phyloP scores from a whole-genome alignment of 164 flowering plant species.

The Liriodendron chinense region DNA sequence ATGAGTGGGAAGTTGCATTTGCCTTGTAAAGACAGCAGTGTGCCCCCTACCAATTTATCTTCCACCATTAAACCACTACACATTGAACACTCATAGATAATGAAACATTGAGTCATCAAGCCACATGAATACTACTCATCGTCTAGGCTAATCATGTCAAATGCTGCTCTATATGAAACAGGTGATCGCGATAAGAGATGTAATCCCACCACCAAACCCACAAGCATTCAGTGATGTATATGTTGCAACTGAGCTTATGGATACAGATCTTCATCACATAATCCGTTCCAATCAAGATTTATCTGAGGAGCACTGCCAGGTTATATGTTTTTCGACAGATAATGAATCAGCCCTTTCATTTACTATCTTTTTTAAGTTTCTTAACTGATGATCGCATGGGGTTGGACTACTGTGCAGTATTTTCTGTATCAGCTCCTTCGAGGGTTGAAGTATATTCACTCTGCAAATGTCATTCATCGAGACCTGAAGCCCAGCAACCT shows the following conservation, averaged over 20 bases:
- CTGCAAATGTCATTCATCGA: slow-evolving; percentile 89
- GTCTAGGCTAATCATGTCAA: not conserved
- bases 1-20: too few species aligned
- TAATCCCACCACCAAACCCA: slow-evolving; percentile 79
- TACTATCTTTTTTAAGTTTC: slow-evolving; percentile 1
- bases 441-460: slow-evolving; percentile 88
- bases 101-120: too few species aligned
- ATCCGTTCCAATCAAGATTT: slow-evolving; percentile 82
- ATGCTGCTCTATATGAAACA: slow-evolving; percentile 21
- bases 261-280: slow-evolving; percentile 94
- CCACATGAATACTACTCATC: too few species aligned
- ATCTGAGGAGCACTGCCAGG: slow-evolving; percentile 96
- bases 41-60: too few species aligned
- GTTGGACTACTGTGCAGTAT: slow-evolving; percentile 56
- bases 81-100: too few species aligned
- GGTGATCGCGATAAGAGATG: slow-evolving; percentile 77
- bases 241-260: slow-evolving; percentile 88
- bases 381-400: slow-evolving; percentile 7
- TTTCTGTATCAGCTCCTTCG: slow-evolving; percentile 92
- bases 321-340: slow-evolving; percentile 11
- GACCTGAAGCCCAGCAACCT: slow-evolving; percentile 96
- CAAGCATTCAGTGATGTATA: slow-evolving; percentile 87
- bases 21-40: too few species aligned
- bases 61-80: too few species aligned
- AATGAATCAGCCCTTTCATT: not conserved